A percentile compares a stretch with the other conserved stretches of the same genome.
These are phyloP conservation scores for Schizochytrium sp. DNA, from an alignment of 108 stramenopile species.

Conservation along the genomic window DNA sequence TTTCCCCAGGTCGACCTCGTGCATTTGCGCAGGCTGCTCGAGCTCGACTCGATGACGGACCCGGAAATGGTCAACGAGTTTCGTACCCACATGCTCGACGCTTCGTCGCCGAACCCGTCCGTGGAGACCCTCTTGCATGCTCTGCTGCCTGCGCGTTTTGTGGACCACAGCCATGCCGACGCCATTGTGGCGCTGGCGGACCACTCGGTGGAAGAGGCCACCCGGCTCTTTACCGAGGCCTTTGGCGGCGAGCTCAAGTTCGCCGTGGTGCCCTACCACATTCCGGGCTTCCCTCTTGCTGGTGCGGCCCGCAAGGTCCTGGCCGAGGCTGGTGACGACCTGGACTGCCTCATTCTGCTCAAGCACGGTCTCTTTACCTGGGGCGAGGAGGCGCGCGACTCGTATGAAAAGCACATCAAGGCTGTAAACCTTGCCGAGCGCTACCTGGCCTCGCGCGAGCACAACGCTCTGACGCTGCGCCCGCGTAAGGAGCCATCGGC, in stretches of 20 bases:
- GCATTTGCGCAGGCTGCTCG: neutral
- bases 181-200: conserved; percentile 12
- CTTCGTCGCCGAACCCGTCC: conserved; percentile 6
- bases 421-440: conserved; percentile 14
- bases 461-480: neutral
- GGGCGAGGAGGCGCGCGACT: neutral
- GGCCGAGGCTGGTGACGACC: neutral
- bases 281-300: neutral
- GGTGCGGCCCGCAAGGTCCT: neutral
- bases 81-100: conserved; percentile 12
- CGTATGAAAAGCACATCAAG: conserved; percentile 17
- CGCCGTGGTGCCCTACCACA: conserved; percentile 16
- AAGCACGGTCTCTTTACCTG: conserved; percentile 21
- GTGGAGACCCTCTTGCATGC: conserved; percentile 18
- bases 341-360: conserved; percentile 20
- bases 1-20: neutral
- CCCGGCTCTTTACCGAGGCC: neutral
- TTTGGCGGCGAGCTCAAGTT: conserved; percentile 2
- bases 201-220: neutral
- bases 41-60: conserved; percentile 7
- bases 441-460: neutral
- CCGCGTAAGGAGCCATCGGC: neutral
- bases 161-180: conserved; percentile 21
- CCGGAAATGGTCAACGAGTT: conserved; percentile 20
- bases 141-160: neutral